A percentile compares a stretch with the other conserved stretches of the same genome.
Evolutionary conservation across 2,329 filamentous ascomycete genomes (phyloP).

Genomic region (Fusarium buharicum): DNA sequence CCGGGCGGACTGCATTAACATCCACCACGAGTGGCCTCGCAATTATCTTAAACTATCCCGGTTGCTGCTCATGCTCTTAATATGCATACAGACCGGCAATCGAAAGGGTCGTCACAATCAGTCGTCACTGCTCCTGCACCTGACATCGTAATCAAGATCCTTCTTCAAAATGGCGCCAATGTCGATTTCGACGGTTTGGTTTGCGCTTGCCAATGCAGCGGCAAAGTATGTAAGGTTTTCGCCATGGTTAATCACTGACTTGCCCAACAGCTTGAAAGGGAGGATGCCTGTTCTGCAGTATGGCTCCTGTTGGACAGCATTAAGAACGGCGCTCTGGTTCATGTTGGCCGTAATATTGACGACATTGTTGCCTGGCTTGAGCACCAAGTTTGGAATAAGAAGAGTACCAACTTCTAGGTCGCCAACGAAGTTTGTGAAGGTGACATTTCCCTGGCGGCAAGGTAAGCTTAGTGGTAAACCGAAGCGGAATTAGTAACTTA

Average conservation of each 20-base stretch:
- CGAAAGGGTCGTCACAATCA: conserved; percentile 6
- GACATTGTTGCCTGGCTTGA: conserved; percentile 68
- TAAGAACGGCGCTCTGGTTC: conserved; percentile 60
- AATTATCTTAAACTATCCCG: conserved; percentile 1
- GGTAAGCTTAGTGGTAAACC: conserved; percentile 8
- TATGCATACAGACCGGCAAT: not conserved
- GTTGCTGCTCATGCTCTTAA: not conserved
- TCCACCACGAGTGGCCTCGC: not conserved
- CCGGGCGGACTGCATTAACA: conserved; percentile 2
- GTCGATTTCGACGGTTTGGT: conserved; percentile 64
- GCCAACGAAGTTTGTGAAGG: conserved; percentile 68
- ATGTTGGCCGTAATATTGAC: conserved; percentile 65
- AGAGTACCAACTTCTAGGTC: conserved; percentile 63
- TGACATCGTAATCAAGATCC: conserved; percentile 45
- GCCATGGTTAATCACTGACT: conserved; percentile 62
- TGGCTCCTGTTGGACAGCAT: conserved; percentile 50
- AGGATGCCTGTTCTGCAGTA: conserved; percentile 66
- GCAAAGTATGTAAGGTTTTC: conserved; percentile 66
- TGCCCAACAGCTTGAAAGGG: conserved; percentile 65
- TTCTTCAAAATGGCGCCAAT: conserved; percentile 57
- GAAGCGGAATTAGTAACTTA: conserved; percentile 51
- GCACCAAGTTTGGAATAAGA: conserved; percentile 66
- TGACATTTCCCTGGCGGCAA: conserved; percentile 65
- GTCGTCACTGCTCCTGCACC: conserved; percentile 29
- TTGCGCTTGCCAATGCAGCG: conserved; percentile 62